Base-by-base conservation (phyloP, 495 filamentous ascomycete species). In the Choiromyces venosus region DNA sequence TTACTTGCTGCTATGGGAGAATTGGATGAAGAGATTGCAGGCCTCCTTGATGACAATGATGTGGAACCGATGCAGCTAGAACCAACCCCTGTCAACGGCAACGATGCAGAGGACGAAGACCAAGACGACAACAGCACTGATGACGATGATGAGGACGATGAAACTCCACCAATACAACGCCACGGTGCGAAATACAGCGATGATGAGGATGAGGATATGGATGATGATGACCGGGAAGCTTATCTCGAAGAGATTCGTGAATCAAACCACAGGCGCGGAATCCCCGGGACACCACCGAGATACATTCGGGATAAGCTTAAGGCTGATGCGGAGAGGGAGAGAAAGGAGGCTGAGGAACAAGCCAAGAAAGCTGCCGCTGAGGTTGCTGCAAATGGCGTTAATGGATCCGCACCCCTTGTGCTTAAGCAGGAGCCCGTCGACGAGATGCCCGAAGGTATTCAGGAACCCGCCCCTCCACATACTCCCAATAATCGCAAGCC, bases 41-140 rank as follows among this genome's bases (percentile, higher is more conserved):
- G 83, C 14, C 81, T 83, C 8, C 83, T 86, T 70, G 73, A 83
- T 5, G 82, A 84, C 66, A 77, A 79, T 65, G 83, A 85, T 69
- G 61, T 76, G 18, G 74, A 76, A 56, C 65, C 68, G 8, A 69
- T 76, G 44, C 68, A 76, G n/a, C 66, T 81, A 6, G 76, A 79
- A 9, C 52, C 67, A 16, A 40, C 46, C 38, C 67, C 71, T 36
- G 66, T 72, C 68, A 79, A 79, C 37, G 77, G 77, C 9, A 66
- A 71, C 35, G 74, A 77, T 44, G 37, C 39, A n/a, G 44, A 25
- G 29, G 74, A 69, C 37, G 52, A 33, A 61, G 52, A 33, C 8
- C 52, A 61, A 33, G 52, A 61, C 18, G 75, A 77, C 61, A 77
- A 61, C 36, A 72, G 69, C 33, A 72, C 74, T 21, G 69, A 80